A percentile compares a stretch with the other conserved stretches of the same genome.
Evolutionary conservation across 805 yeast species (phyloP).

Genomic region (Pichia occidentalis): DNA sequence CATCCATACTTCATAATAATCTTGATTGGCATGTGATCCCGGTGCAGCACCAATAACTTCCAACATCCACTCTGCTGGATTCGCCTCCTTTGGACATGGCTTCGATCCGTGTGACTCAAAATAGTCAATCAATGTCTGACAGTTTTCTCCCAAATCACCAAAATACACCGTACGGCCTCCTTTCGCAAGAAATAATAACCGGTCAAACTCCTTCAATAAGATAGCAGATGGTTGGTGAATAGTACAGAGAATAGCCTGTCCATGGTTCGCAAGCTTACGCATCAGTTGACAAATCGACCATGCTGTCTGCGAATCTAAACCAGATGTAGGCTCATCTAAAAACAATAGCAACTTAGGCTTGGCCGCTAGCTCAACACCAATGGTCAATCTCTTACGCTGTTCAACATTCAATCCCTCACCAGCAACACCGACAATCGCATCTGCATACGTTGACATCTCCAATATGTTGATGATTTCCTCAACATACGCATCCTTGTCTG

Average conservation of each 20-base stretch:
- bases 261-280: slow-evolving; percentile 44
- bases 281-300: slow-evolving; percentile 52
- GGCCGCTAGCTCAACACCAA: slow-evolving; percentile 52
- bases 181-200: slow-evolving; percentile 58
- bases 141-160: slow-evolving; percentile 63
- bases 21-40: slow-evolving; percentile 66
- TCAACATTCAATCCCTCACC: slow-evolving; percentile 51
- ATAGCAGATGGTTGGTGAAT: slow-evolving; percentile 85
- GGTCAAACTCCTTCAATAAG: slow-evolving; percentile 69
- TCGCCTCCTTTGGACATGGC: slow-evolving; percentile 60
- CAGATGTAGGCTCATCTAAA: slow-evolving; percentile 58
- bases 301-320: slow-evolving; percentile 54
- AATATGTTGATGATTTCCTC: slow-evolving; percentile 44
- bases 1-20: slow-evolving; percentile 73
- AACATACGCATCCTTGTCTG: slow-evolving; percentile 44
- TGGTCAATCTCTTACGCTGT: slow-evolving; percentile 47
- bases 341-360: slow-evolving; percentile 47
- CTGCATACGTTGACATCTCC: slow-evolving; percentile 48
- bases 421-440: slow-evolving; percentile 45
- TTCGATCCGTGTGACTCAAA: slow-evolving; percentile 62
- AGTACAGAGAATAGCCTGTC: slow-evolving; percentile 57
- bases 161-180: slow-evolving; percentile 75
- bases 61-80: slow-evolving; percentile 92
- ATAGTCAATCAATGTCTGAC: slow-evolving; percentile 48
- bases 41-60: slow-evolving; percentile 81